Conservation (phyloP, 2,329 filamentous ascomycete species). For the Ilyonectria destructans region DNA sequence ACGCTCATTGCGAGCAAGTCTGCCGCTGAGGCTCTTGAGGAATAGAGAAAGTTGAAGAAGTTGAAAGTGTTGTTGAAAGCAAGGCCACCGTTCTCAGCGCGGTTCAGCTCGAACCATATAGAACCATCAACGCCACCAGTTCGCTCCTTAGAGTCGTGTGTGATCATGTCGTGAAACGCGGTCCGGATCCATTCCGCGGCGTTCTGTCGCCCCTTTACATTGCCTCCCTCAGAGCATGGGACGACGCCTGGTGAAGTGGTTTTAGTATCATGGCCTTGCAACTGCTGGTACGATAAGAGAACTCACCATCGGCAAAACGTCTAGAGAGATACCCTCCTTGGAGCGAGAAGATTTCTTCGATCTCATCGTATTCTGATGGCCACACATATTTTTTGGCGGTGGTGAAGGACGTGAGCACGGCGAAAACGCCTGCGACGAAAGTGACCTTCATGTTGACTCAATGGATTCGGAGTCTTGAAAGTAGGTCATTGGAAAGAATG, state of each 20-base stretch:
- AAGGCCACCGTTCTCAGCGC: conserved; percentile 41
- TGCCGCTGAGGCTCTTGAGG: conserved; percentile 34
- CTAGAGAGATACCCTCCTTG: conserved; percentile 24
- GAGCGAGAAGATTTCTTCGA: conserved; percentile 36
- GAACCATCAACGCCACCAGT: conserved; percentile 48
- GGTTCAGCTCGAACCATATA: conserved; percentile 46
- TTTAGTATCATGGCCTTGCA: too few relatives aligned
- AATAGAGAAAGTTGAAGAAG: conserved; percentile 51
- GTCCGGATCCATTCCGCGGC: conserved; percentile 49
- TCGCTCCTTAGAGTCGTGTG: conserved; percentile 37
- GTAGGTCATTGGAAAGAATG: not conserved
- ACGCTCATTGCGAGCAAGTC: conserved; percentile 55
- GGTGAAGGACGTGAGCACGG: not conserved
- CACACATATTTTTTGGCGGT: conserved; percentile 30
- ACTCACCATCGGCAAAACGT: conserved; percentile 30
- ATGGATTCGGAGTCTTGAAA: not conserved
- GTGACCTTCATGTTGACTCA: conserved; percentile 10
- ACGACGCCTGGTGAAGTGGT: conserved; percentile 33
- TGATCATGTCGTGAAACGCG: conserved; percentile 49
- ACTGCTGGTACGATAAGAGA: not conserved
- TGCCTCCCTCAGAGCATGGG: conserved; percentile 40
- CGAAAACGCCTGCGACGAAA: not conserved
- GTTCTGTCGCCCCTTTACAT: conserved; percentile 39
- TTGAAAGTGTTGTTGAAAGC: conserved; percentile 50
- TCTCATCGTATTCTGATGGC: conserved; percentile 40